Conservation (phyloP, 1,139 yeast species). For the Entelexis paramagnoliae region DNA sequence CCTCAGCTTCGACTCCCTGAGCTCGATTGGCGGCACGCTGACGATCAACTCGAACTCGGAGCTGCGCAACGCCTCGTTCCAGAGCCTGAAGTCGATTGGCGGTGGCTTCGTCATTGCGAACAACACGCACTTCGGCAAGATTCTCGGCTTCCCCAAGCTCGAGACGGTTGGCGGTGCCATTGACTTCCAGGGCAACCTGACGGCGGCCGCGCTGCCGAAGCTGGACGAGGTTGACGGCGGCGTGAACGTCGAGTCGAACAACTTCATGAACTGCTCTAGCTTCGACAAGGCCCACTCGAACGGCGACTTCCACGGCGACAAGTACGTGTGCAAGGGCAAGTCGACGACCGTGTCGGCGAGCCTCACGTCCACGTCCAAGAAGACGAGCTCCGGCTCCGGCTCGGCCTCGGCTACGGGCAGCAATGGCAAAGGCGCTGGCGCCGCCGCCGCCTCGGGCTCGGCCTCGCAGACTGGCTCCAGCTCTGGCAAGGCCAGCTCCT, state of each 20-base stretch:
- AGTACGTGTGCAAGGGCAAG: conserved; percentile 70
- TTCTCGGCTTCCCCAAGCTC: conserved; percentile 67
- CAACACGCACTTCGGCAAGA: conserved; percentile 57
- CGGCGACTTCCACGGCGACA: conserved; percentile 84
- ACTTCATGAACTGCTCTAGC: conserved; percentile 68
- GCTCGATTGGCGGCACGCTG: conserved; percentile 62
- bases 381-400: conserved; percentile 17
- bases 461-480: conserved; percentile 26
- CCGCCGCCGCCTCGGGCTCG: conserved; percentile 28
- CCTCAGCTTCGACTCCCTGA: conserved; percentile 48
- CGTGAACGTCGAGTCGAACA: conserved; percentile 66
- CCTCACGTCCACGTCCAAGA: conserved; percentile 24
- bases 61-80: conserved; percentile 59
- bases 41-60: conserved; percentile 63
- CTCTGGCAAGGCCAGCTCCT: conserved; percentile 24
- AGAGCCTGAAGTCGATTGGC: conserved; percentile 56
- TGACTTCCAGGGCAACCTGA: conserved; percentile 65
- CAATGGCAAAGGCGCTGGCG: conserved; percentile 8
- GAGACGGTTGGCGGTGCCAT: conserved; percentile 80
- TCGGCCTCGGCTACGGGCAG: conserved; percentile 6
- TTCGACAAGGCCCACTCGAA: conserved; percentile 46
- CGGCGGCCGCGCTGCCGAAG: conserved; percentile 62
- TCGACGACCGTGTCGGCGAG: conserved; percentile 46
- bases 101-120: conserved; percentile 75
- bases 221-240: conserved; percentile 84